phyloP scores from a whole-genome alignment of 371 early-diverging fungal genomes.

The Batkoa obscura region DNA sequence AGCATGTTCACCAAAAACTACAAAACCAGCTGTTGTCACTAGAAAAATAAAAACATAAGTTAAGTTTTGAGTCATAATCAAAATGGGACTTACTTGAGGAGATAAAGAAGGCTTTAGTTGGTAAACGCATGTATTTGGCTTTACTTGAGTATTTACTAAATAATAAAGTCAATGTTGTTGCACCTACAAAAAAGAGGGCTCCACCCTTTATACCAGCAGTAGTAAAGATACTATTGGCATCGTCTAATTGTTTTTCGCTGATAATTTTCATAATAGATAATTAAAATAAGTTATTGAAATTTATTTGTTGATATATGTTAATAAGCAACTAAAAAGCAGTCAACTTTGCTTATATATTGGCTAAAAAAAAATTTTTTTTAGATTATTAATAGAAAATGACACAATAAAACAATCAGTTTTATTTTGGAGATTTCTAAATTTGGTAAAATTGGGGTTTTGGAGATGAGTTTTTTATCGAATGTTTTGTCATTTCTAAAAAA shows the following conservation, averaged over 20 bases:
- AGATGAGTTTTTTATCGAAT: no score
- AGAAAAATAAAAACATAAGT: background rate
- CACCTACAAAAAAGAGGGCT: background rate
- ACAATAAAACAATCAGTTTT: no score
- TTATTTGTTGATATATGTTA: no score
- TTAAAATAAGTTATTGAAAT: no score
- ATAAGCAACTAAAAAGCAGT: no score
- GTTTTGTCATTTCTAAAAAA: no score
- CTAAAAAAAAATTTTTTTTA: no score
- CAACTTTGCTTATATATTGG: no score
- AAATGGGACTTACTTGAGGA: background rate
- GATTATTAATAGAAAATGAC: no score
- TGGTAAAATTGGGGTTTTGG: no score
- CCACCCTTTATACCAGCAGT: background rate
- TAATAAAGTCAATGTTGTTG: background rate
- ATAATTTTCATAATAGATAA: background rate
- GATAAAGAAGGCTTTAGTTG: conserved; percentile 10
- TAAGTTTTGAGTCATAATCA: background rate
- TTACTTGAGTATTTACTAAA: background rate
- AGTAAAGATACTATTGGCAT: conserved; percentile 4
- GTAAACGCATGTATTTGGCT: conserved; percentile 5
- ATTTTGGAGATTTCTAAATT: no score
- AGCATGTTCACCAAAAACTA: conserved; percentile 9
- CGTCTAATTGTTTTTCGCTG: conserved; percentile 4
- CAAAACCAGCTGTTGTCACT: conserved; percentile 7